Base-by-base conservation (phyloP, 257 asterid species). In the Cinchona pubescens region DNA sequence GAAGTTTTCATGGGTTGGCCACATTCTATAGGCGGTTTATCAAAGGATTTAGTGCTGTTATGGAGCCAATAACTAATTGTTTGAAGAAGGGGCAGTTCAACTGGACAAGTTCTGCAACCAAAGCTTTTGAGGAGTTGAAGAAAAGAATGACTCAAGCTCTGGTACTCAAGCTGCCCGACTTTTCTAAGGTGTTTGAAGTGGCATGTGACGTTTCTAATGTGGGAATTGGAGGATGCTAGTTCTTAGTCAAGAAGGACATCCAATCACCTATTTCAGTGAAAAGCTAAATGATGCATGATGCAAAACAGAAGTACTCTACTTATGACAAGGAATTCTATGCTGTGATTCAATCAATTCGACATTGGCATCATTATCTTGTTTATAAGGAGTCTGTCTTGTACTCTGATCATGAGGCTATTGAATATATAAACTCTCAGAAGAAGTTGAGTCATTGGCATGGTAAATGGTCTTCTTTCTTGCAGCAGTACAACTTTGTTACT, bases 161-260 rank as follows among this genome's bases (percentile, higher is more conserved):
- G 23, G 29, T 75, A 1, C 63, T 75, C 0, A 15, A 5, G 3
- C 51, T 75, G 5, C 73, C 73, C 19, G 60, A 69, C 2, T 43
- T 55, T 40, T 35, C 10, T 23, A 68, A 76, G 18, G 40, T 58
- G 3, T 77, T 77, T 69, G 76, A 77, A 21, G 53, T 69, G 1
- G 63, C 71, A 58, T 69, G 62, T n/a, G n/a, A n/a, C n/a, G n/a
- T n/a, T n/a, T n/a, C n/a, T n/a, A n/a, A n/a, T n/a, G n/a, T n/a
- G n/a, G n/a, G n/a, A n/a, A n/a, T n/a, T n/a, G n/a, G n/a, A n/a
- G n/a, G n/a, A n/a, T n/a, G n/a, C n/a, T n/a, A n/a, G n/a, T n/a
- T n/a, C n/a, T n/a, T n/a, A n/a, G n/a, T n/a, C n/a, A n/a, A n/a
- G n/a, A n/a, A n/a, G n/a, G n/a, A n/a, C n/a, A n/a, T n/a, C n/a